These are phyloP conservation scores for Fusarium sp. DNA, from an alignment of 2,329 filamentous ascomycete genomes.

Conservation along the genomic window DNA sequence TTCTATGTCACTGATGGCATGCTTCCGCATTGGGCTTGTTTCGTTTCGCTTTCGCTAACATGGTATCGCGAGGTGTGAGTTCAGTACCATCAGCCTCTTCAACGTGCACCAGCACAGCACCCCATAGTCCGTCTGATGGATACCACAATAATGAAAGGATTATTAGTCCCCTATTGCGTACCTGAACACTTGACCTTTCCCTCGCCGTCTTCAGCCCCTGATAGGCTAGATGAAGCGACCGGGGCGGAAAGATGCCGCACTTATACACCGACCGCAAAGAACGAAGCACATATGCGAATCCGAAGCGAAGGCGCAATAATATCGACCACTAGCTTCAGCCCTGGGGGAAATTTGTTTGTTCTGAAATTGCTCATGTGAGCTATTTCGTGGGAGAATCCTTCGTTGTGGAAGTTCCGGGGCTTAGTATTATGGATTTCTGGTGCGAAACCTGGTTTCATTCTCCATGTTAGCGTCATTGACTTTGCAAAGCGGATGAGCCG, in stretches of 20 bases:
- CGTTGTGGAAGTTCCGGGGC: conserved; percentile 13
- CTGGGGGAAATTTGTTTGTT: conserved; percentile 12
- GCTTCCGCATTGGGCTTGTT: not conserved
- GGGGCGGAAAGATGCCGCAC: conserved; percentile 36
- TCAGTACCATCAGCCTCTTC: not conserved
- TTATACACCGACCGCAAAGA: not conserved
- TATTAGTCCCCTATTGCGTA: not conserved
- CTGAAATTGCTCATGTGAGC: conserved; percentile 2
- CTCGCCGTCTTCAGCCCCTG: conserved; percentile 15
- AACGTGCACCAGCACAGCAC: not conserved
- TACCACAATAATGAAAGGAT: not conserved
- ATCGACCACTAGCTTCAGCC: conserved; percentile 26
- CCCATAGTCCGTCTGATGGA: too few relatives aligned
- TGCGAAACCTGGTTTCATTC: conserved; percentile 18
- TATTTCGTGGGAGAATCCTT: conserved; percentile 1
- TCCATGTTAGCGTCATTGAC: conserved; percentile 35
- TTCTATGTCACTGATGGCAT: not conserved
- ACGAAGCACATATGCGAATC: conserved; percentile 15
- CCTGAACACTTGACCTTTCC: conserved; percentile 5
- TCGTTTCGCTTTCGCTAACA: conserved; percentile 11
- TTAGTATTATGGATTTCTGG: conserved; percentile 22
- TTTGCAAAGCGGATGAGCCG: not conserved
- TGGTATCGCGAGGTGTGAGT: not conserved
- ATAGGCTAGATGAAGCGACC: conserved; percentile 37
- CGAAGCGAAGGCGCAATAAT: conserved; percentile 32